Conservation (phyloP, 2,329 filamentous ascomycete species). For the Apiospora saccharicola region DNA sequence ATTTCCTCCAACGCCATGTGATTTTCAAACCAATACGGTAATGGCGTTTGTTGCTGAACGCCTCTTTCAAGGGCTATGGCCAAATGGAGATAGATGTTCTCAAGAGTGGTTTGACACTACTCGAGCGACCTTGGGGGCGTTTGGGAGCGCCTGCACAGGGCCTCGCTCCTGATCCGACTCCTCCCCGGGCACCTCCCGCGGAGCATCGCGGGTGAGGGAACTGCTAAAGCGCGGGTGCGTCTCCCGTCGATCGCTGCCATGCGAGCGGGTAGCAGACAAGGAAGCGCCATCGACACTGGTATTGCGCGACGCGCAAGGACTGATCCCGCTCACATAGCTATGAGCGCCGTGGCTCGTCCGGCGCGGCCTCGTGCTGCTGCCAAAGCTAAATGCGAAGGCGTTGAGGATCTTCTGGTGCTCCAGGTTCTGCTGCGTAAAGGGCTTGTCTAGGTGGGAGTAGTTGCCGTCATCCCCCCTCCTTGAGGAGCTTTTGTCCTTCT, state of each 20-base stretch:
- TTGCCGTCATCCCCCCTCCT: background rate
- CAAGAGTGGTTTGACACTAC: background rate
- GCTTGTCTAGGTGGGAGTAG: constrained; percentile 39
- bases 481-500: constrained; percentile 26
- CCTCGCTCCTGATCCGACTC: constrained; percentile 28
- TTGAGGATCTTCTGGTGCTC: constrained; percentile 43
- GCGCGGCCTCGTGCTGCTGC: constrained; percentile 31
- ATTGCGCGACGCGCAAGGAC: constrained; percentile 39
- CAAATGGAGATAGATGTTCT: background rate
- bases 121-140: background rate
- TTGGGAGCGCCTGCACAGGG: background rate
- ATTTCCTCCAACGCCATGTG: constrained; percentile 5
- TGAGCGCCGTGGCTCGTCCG: constrained; percentile 33
- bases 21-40: background rate
- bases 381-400: constrained; percentile 41
- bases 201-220: constrained; percentile 29
- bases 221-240: constrained; percentile 31
- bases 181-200: constrained; percentile 30
- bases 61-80: background rate
- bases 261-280: background rate
- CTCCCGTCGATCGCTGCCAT: constrained; percentile 28
- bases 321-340: constrained; percentile 39
- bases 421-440: constrained; percentile 43
- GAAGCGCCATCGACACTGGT: constrained; percentile 35
- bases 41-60: background rate